Evolutionary conservation across 2,329 filamentous ascomycete species (phyloP), one percentile per base, ranked within the genome.

Genomic region (Calonectria fujianensis): DNA sequence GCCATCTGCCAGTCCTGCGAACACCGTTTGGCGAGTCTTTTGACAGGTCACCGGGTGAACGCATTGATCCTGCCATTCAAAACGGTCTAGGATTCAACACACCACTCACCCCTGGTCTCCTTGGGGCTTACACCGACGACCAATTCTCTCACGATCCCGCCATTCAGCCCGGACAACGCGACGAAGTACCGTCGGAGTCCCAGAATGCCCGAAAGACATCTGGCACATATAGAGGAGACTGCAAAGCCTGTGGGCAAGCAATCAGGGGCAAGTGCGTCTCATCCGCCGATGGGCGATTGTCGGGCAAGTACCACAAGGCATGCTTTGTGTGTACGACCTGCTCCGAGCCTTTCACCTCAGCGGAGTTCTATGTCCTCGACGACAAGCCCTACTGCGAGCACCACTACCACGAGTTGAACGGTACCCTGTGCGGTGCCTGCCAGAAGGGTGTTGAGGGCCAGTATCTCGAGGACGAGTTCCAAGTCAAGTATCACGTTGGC

Each of bases 321-420:
- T 99, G 96, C 84, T 98, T 99, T 83, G 94, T 96, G 14, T 99
- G 97, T 89, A 91, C 92, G 6, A 96, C 94, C 1, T 99, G 97
- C 87, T 88, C 89, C 14, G 90, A 93, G 69, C 93, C 96, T 0
- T 99, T 98, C 82, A 89, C 93, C 27, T 98, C 96, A 0, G 91
- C 95, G 1, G 96, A 97, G 74, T 98, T 98, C 81, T 99, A 99
- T 83, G 96, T 99, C 14, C 91, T 96, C 74, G 87, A 94, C 77
- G 95, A 99, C 85, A 90, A 92, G 74, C 97, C 97, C 0, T 98
- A 96, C 85, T 98, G 97, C 85, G 94, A 95, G 78, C 92, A 93
- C 65, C 96, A 98, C 85, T 99, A 98, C 83, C 97, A 99, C 86
- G 91, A 94, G 83, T 90, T 97, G 41, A 98, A 98, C 80, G 94